Evolutionary conservation across 495 filamentous ascomycete species (phyloP), one percentile per base, ranked within the genome.

Genomic region (Hyaloscypha finlandica): DNA sequence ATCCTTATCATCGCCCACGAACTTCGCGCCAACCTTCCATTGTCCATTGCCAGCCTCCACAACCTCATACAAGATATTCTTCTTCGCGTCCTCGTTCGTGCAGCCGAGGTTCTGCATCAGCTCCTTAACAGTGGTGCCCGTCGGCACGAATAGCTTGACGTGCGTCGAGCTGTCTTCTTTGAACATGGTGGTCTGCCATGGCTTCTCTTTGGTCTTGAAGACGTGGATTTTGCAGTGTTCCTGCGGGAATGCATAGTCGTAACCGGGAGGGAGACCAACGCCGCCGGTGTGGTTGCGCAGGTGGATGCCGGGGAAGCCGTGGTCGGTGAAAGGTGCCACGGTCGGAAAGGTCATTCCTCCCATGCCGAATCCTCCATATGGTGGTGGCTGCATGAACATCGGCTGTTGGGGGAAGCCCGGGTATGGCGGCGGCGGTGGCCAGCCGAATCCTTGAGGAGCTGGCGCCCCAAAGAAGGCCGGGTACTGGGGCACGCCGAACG

Each of bases 261-360:
- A 84, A 4, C 81, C 81, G 0, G 81, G 81, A 67, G 83, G 81
- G 39, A 77, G 76, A 45, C 81, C 82, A 8, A 76, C 72, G 39
- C 88, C 89, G 19, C 86, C 86, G 12, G 83, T 82, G 19, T 81
- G 78, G 62, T 87, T 81, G 25, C 77, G 76, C 45, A 89, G 71
- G 73, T 90, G 86, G 59, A 87, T 76, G 9, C 79, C 81, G 12
- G 83, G 79, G 54, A 88, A 70, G 73, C 82, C 84, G 16, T 73
- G 72, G 29, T 86, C 80, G 30, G 80, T 74, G 30, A 66, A 61
- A 0, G 78, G 77, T 11, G 73, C 69, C 3, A 45, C 0, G 76
- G 73, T 48, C 79, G 75, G 25, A 39, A n/a, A 45, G 14, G 35
- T 61, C n/a, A 19, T 29, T 9, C 33, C 52, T 1, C n/a, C 32